Evolutionary conservation across 2,329 filamentous ascomycete species (phyloP), one percentile per base, ranked within the genome.

Genomic region (Pseudovirgaria hyperparasitica): DNA sequence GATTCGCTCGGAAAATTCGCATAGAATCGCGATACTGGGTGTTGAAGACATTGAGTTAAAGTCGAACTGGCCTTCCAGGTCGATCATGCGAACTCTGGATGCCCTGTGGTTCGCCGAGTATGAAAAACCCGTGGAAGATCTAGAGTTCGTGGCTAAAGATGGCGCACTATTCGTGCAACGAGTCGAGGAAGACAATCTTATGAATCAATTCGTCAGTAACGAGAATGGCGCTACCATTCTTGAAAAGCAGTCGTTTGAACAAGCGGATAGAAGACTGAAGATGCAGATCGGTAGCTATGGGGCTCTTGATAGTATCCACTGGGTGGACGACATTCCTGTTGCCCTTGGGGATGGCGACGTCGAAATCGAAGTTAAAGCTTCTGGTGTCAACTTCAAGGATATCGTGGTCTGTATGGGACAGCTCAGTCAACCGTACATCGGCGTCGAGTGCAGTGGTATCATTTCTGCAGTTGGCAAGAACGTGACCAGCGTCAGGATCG

Each of bases 191-290:
- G 42, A 46, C 27, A 23, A 30, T 0, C 26, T 24, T 9, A 26
- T 43, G 33, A 46, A 46, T 22, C 30, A 39, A 6, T 45, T 40
- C 18, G 39, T 46, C 2, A 29, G 45, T 26, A 31, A 39, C 10
- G 32, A 38, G 22, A 25, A 34, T 6, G 23, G 36, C 15, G 43
- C 43, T n/a, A 30, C 45, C 9, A 21, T 35, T 3, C 33, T 31
- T 10, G 39, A 41, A 19, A 28, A 30, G 4, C 30, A 38, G 10
- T 21, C 24, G 4, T 42, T 45, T 19, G 28, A 17, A 14, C 30
- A 35, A 19, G 22, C 17, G 2, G 16, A 23, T 5, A 30, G 45
- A 9, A 30, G 42, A 11, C 22, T 46, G 2, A 32, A 32, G 22
- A 34, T 31, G 10, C 19, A 23, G 3, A 26, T 45, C 7, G 6